phyloP scores from a whole-genome alignment of 2,329 filamentous ascomycete species.

The Sporothrix sp. region DNA sequence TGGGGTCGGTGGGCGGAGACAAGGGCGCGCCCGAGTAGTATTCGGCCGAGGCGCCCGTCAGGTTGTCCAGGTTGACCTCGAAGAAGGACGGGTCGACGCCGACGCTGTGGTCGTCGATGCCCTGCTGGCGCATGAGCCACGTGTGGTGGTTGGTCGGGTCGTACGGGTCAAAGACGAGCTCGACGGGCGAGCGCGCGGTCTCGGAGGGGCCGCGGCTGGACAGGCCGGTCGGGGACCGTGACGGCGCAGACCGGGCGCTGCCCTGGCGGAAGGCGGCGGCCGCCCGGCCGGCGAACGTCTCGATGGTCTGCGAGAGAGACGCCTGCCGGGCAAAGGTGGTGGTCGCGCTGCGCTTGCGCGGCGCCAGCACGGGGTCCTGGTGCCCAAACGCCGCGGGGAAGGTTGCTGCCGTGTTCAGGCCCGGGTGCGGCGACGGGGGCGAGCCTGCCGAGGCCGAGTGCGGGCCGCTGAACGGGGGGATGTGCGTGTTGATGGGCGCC shows the following conservation, averaged over 20 bases:
- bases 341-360: slow-evolving; percentile 14
- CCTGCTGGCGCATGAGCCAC: slow-evolving; percentile 15
- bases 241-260: slow-evolving; percentile 17
- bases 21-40: slow-evolving; percentile 22
- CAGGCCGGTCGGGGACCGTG: slow-evolving; percentile 8
- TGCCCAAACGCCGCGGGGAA: neutral
- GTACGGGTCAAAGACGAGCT: slow-evolving; percentile 2
- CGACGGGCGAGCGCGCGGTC: slow-evolving; percentile 9
- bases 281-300: slow-evolving; percentile 9
- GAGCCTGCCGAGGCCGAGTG: neutral
- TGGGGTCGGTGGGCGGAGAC: slow-evolving; percentile 18
- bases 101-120: slow-evolving; percentile 9
- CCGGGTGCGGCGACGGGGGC: neutral
- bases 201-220: neutral
- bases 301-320: slow-evolving; percentile 10
- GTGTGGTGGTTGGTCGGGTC: slow-evolving; percentile 11
- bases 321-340: neutral
- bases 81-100: slow-evolving; percentile 9
- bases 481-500: slow-evolving; percentile 7
- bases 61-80: slow-evolving; percentile 15
- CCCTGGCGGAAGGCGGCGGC: slow-evolving; percentile 16
- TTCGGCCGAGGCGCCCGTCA: slow-evolving; percentile 21
- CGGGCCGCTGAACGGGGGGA: neutral
- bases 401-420: neutral
- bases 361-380: neutral